phyloP scores from a whole-genome alignment of 768 basidiomycete species.

The Mycena vulgaris region DNA sequence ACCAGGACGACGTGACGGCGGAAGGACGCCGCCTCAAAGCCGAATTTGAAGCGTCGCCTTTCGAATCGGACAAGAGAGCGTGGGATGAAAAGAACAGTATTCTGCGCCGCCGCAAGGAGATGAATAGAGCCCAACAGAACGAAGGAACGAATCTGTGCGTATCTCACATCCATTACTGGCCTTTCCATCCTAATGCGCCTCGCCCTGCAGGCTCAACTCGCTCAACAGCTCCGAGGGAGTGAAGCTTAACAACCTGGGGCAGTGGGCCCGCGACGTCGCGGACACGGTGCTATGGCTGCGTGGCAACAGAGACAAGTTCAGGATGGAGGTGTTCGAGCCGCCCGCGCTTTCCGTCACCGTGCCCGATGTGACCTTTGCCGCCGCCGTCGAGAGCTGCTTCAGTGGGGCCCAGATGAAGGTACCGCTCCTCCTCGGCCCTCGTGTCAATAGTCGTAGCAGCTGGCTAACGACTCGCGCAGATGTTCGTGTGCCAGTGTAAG shows the following conservation, averaged over 20 bases:
- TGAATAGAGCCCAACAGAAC: conserved; percentile 19
- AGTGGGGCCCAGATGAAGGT: conserved; percentile 75
- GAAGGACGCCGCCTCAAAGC: neutral
- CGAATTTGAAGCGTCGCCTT: conserved; percentile 3
- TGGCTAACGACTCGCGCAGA: conserved; percentile 60
- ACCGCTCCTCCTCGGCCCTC: conserved; percentile 33
- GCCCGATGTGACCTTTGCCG: conserved; percentile 71
- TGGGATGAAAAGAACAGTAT: conserved; percentile 39
- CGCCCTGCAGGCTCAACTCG: conserved; percentile 61
- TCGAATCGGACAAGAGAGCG: conserved; percentile 6
- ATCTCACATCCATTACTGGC: neutral
- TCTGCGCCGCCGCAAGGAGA: conserved; percentile 35
- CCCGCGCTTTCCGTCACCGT: conserved; percentile 81
- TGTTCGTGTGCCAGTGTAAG: conserved; percentile 86
- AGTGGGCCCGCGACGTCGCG: conserved; percentile 72
- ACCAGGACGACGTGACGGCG: conserved; percentile 7
- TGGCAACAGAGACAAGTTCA: conserved; percentile 74
- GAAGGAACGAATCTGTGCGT: conserved; percentile 38
- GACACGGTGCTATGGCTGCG: conserved; percentile 84
- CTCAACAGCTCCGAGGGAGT: conserved; percentile 70
- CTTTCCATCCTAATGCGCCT: neutral
- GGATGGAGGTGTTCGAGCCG: conserved; percentile 90
- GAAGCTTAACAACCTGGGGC: conserved; percentile 68
- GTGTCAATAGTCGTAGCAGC: neutral
- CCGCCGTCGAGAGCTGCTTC: conserved; percentile 85